phyloP scores from a whole-genome alignment of 352 stramenopile species.

The Phytophthora multivora region DNA sequence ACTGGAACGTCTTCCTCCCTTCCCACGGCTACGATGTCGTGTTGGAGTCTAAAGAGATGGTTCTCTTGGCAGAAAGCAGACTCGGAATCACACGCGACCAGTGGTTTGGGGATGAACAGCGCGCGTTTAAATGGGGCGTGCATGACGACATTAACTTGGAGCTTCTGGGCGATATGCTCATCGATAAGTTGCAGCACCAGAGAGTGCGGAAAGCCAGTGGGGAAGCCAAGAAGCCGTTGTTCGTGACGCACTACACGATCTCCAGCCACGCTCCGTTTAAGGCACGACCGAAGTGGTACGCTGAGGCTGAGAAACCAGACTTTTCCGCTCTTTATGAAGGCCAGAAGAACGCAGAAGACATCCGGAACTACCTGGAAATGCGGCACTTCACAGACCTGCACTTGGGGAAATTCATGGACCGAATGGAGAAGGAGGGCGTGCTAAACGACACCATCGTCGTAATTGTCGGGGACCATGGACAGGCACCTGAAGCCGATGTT shows the following conservation, averaged over 20 bases:
- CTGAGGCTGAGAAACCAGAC: constrained; percentile 43
- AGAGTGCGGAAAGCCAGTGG: constrained; percentile 7
- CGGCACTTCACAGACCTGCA: constrained; percentile 58
- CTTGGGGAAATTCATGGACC: constrained; percentile 55
- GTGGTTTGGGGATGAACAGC: constrained; percentile 27
- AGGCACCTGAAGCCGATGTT: constrained; percentile 46
- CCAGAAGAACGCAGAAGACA: constrained; percentile 32
- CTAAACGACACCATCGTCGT: constrained; percentile 67
- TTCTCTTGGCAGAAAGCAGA: constrained; percentile 30
- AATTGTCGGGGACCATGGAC: constrained; percentile 58
- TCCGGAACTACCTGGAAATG: constrained; percentile 63
- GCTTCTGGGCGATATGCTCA: constrained; percentile 48
- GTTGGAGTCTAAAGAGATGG: constrained; percentile 40
- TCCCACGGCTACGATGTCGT: constrained; percentile 52
- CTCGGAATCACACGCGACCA: constrained; percentile 37
- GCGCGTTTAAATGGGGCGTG: constrained; percentile 42
- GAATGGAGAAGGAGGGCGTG: constrained; percentile 46
- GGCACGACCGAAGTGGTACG: constrained; percentile 44
- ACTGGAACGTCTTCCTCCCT: constrained; percentile 51
- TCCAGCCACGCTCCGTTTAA: constrained; percentile 48
- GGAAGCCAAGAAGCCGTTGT: constrained; percentile 41
- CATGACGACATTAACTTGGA: constrained; percentile 54
- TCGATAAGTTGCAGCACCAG: constrained; percentile 43
- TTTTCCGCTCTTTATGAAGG: constrained; percentile 55
- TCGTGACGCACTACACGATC: constrained; percentile 68